Percentiles rank a stretch among this genome's conserved stretches.
phyloP scores from a whole-genome alignment of 257 asterid species.

The Asclepias syriaca region DNA sequence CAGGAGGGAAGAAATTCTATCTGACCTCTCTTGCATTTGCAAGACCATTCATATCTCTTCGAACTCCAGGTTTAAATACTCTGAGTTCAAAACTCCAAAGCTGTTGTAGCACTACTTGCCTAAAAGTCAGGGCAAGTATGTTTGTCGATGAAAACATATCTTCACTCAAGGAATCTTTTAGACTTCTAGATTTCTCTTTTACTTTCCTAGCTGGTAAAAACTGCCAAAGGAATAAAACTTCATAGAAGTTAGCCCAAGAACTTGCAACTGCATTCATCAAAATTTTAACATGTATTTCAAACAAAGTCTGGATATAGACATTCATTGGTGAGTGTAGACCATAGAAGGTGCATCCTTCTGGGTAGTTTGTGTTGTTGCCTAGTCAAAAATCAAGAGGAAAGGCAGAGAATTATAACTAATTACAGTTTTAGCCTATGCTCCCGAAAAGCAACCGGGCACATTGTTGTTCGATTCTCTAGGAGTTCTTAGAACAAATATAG shows the following conservation, averaged over 20 bases:
- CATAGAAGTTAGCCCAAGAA: neutral
- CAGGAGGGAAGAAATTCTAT: slow-evolving; percentile 10
- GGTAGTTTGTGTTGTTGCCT: neutral
- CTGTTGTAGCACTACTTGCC: slow-evolving; percentile 71
- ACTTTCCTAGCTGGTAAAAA: slow-evolving; percentile 80
- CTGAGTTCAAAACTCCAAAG: slow-evolving; percentile 73
- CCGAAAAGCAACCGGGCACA: neutral
- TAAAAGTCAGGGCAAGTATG: slow-evolving; percentile 85
- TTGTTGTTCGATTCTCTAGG: neutral
- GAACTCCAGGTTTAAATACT: slow-evolving; percentile 59
- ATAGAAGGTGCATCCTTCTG: neutral
- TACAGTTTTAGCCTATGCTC: neutral
- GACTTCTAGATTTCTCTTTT: slow-evolving; percentile 59
- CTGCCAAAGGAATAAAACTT: slow-evolving; percentile 36
- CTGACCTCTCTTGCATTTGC: slow-evolving; percentile 74
- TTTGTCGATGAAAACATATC: slow-evolving; percentile 50
- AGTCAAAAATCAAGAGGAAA: neutral
- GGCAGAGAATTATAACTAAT: neutral
- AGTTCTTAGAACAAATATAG: neutral
- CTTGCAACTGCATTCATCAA: neutral
- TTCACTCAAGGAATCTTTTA: slow-evolving; percentile 46
- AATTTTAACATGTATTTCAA: neutral
- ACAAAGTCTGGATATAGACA: neutral
- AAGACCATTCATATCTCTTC: slow-evolving; percentile 64
- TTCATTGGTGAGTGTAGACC: neutral